A percentile compares a stretch with the other conserved stretches of the same genome.
Conservation (phyloP, 306 rosid species). For the Coriaria nepalensis region DNA sequence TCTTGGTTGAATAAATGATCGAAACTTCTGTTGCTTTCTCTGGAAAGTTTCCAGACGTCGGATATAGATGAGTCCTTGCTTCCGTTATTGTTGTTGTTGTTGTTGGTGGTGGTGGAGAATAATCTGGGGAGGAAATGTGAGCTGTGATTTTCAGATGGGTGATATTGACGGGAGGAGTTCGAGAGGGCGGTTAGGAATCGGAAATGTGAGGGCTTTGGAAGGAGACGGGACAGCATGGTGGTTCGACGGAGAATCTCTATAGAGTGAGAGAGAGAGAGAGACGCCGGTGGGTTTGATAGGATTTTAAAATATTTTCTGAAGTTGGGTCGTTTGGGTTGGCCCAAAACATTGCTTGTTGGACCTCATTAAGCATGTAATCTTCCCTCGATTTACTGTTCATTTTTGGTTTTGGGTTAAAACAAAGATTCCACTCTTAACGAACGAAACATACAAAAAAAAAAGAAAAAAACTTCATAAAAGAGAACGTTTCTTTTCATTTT, state of each 20-base stretch:
- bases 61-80: constrained; percentile 20
- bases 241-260: not conserved
- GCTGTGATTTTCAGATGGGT: constrained; percentile 17
- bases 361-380: too few species aligned
- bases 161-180: constrained; percentile 10
- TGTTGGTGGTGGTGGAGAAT: constrained; percentile 28
- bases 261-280: not conserved
- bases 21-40: constrained; percentile 28
- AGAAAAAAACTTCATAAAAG: too few species aligned
- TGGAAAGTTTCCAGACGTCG: constrained; percentile 30
- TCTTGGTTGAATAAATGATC: constrained; percentile 32
- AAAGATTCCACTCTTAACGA: too few species aligned
- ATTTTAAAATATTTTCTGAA: not conserved
- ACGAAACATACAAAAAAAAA: too few species aligned
- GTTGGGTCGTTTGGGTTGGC: not conserved
- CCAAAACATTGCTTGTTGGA: too few species aligned
- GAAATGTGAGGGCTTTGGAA: constrained; percentile 56
- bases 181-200: constrained; percentile 33
- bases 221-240: constrained; percentile 79
- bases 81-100: constrained; percentile 16
- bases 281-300: not conserved
- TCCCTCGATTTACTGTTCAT: too few species aligned
- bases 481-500: too few species aligned
- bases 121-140: constrained; percentile 20
- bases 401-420: too few species aligned